Conservation (phyloP, 1,284 basidiomycete genomes). For the Leccinum fallax region DNA sequence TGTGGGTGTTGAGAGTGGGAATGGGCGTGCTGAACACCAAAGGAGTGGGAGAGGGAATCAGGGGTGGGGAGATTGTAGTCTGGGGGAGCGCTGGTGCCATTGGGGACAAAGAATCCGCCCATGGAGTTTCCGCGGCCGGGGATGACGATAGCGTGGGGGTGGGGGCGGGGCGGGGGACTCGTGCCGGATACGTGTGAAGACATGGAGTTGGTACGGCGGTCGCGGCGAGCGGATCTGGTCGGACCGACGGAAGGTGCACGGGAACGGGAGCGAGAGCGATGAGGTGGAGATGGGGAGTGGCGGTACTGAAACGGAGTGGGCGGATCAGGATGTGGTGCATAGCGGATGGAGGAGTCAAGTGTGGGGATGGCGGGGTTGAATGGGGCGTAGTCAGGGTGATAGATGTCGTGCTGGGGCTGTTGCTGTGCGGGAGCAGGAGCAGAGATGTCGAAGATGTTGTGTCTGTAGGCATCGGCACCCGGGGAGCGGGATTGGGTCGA, state of each 20-base stretch:
- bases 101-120: slow-evolving; percentile 38
- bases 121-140: slow-evolving; percentile 42
- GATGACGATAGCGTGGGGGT: slow-evolving; percentile 60
- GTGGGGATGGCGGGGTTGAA: slow-evolving; percentile 65
- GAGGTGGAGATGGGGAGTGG: slow-evolving; percentile 38
- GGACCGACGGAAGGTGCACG: slow-evolving; percentile 49
- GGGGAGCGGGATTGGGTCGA: slow-evolving; percentile 34
- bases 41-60: slow-evolving; percentile 36
- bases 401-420: slow-evolving; percentile 27
- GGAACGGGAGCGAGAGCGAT: slow-evolving; percentile 52
- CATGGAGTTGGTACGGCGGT: slow-evolving; percentile 53
- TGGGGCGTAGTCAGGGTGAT: slow-evolving; percentile 35
- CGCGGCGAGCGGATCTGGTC: slow-evolving; percentile 45
- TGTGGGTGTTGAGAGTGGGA: slow-evolving; percentile 23
- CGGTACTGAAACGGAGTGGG: slow-evolving; percentile 33
- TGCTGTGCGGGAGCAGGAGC: slow-evolving; percentile 38
- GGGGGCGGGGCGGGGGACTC: slow-evolving; percentile 45
- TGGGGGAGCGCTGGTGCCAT: slow-evolving; percentile 21
- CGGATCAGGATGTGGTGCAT: slow-evolving; percentile 49
- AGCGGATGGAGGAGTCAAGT: slow-evolving; percentile 61
- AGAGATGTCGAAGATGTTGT: slow-evolving; percentile 75
- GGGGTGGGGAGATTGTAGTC: slow-evolving; percentile 39
- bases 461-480: slow-evolving; percentile 47
- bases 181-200: slow-evolving; percentile 50
- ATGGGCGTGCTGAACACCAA: slow-evolving; percentile 22